Evolutionary conservation across 2,329 filamentous ascomycete species (phyloP).

Genomic region (Cercospora zeina): DNA sequence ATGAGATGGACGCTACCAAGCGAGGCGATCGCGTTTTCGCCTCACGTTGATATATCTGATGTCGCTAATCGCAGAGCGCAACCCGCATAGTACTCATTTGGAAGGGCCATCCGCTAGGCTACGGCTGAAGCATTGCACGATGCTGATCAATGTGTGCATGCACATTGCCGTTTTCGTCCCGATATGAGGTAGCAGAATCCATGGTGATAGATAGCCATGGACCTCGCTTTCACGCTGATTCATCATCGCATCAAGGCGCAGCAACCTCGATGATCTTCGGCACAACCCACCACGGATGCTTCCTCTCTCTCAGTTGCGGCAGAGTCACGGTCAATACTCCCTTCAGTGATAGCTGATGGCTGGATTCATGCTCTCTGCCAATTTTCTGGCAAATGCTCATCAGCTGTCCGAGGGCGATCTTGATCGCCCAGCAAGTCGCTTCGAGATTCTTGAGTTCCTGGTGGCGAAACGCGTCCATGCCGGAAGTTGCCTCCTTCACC

Average conservation of each 20-base stretch:
- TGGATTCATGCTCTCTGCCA: slow-evolving; percentile 20
- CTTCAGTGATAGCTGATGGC: slow-evolving; percentile 17
- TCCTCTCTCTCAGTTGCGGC: slow-evolving; percentile 44
- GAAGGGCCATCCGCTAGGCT: too few species aligned
- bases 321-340: slow-evolving; percentile 41
- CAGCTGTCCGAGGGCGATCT: slow-evolving; percentile 31
- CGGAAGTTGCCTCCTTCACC: background rate
- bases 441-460: slow-evolving; percentile 42
- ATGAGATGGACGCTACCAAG: background rate
- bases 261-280: slow-evolving; percentile 40
- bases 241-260: background rate
- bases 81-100: background rate
- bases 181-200: background rate
- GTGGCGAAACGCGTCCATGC: slow-evolving; percentile 1
- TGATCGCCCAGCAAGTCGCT: slow-evolving; percentile 38
- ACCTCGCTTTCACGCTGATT: background rate
- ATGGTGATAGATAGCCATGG: too few species aligned
- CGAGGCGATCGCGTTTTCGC: background rate
- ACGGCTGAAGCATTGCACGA: background rate
- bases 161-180: background rate
- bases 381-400: slow-evolving; percentile 28
- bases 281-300: slow-evolving; percentile 51
- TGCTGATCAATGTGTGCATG: background rate
- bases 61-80: background rate
- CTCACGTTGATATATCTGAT: background rate